Evolutionary conservation across 169 alveolate genomes (phyloP).

Genomic region (Pseudocohnilembus persalinus): DNA sequence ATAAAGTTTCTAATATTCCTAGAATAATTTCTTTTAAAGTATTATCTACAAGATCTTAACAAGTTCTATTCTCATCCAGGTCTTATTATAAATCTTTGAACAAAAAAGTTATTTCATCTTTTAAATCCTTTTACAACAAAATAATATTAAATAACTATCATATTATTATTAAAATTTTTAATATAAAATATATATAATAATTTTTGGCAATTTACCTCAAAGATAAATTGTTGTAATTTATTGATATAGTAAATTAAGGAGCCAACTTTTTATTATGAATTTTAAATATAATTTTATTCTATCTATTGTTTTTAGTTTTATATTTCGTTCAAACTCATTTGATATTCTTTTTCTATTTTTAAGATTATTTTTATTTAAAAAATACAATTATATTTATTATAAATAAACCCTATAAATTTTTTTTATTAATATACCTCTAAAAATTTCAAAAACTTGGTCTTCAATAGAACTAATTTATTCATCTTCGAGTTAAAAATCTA

Average conservation of each 20-base stretch:
- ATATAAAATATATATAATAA: slow-evolving; percentile 17
- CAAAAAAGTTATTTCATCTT: slow-evolving; percentile 31
- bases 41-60: slow-evolving; percentile 14
- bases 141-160: slow-evolving; percentile 1
- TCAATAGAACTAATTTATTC: neutral
- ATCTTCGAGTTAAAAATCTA: slow-evolving; percentile 6
- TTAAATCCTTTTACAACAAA: slow-evolving; percentile 22
- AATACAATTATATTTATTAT: neutral
- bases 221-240: no score
- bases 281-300: neutral
- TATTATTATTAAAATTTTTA: slow-evolving; percentile 23
- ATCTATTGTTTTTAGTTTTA: no score
- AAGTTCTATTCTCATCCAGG: neutral
- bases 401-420: neutral
- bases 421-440: neutral
- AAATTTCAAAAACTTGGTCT: no score
- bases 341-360: neutral
- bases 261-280: neutral
- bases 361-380: slow-evolving; percentile 11
- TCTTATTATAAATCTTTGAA: slow-evolving; percentile 21
- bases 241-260: neutral
- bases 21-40: slow-evolving; percentile 33
- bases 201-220: slow-evolving; percentile 5
- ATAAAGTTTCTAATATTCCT: slow-evolving; percentile 6
- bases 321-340: neutral